Evolutionary conservation across 768 basidiomycete genomes (phyloP).

Genomic region (Lentinula boryana): DNA sequence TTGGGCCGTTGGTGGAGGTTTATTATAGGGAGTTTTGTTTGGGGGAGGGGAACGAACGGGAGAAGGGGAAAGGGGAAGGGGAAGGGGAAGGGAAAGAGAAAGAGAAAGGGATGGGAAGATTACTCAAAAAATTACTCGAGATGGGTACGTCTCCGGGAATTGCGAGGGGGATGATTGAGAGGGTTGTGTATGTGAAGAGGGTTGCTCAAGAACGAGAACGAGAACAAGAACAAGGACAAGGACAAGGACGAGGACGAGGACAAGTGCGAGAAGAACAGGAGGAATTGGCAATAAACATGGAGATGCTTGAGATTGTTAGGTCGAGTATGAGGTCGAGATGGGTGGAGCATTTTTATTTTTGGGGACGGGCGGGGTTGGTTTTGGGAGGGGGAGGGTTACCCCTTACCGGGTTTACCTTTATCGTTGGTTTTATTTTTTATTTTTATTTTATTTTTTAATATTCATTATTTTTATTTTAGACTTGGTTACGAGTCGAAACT

Average conservation of each 20-base stretch:
- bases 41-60: not conserved
- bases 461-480: conserved; percentile 22
- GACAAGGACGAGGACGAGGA: too few relatives aligned
- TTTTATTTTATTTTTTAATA: not conserved
- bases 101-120: conserved; percentile 56
- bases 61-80: too few relatives aligned
- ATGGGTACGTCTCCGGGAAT: conserved; percentile 67
- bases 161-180: conserved; percentile 58
- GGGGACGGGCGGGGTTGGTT: conserved; percentile 45
- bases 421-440: conserved; percentile 34
- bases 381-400: conserved; percentile 45
- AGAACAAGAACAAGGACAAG: too few relatives aligned
- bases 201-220: too few relatives aligned
- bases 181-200: conserved; percentile 40
- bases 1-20: conserved; percentile 42
- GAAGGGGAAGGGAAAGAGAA: conserved; percentile 1
- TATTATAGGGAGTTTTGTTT: too few relatives aligned
- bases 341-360: conserved; percentile 74
- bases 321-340: conserved; percentile 59
- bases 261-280: too few relatives aligned
- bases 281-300: too few relatives aligned
- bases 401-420: conserved; percentile 61
- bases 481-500: conserved; percentile 44
- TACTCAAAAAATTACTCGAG: conserved; percentile 65
- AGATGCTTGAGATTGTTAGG: too few relatives aligned